phyloP scores from a whole-genome alignment of 1,284 basidiomycete species.

The Heterobasidion parviporum region DNA sequence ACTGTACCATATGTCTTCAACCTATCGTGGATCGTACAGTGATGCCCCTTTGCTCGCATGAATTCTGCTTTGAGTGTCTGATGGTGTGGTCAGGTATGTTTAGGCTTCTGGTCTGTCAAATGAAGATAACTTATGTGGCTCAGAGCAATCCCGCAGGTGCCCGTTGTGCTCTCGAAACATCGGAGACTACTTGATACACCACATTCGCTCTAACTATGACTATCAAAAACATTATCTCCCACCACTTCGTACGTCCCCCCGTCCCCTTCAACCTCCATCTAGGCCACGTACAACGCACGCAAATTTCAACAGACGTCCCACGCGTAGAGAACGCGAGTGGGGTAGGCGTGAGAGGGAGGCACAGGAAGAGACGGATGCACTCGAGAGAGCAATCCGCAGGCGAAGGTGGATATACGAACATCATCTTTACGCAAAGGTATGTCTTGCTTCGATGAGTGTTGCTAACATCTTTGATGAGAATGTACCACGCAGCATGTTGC shows the following conservation, averaged over 20 bases:
- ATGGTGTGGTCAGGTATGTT: conserved; percentile 68
- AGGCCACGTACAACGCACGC: conserved; percentile 18
- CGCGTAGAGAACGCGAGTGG: conserved; percentile 45
- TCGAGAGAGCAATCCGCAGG: conserved; percentile 55
- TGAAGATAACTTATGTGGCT: background rate
- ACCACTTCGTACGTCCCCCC: conserved; percentile 50
- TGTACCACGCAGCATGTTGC: conserved; percentile 62
- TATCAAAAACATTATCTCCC: conserved; percentile 75
- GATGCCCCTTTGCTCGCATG: conserved; percentile 75
- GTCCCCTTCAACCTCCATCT: conserved; percentile 22
- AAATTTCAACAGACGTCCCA: conserved; percentile 17
- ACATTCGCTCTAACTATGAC: conserved; percentile 67
- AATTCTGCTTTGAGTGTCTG: conserved; percentile 86
- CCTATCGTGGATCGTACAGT: conserved; percentile 68
- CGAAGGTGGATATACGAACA: conserved; percentile 66
- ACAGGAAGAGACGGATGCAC: conserved; percentile 43
- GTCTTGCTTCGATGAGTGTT: conserved; percentile 11
- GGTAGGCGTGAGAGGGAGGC: conserved; percentile 30
- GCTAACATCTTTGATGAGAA: background rate
- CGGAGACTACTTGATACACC: conserved; percentile 74
- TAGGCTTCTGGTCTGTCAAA: conserved; percentile 16
- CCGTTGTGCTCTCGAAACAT: conserved; percentile 75
- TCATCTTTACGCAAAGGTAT: conserved; percentile 72
- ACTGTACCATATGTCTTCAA: conserved; percentile 74
- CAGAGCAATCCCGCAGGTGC: conserved; percentile 70